Conservation (phyloP, 352 stramenopile genomes). For the Pythium rishiriense region DNA sequence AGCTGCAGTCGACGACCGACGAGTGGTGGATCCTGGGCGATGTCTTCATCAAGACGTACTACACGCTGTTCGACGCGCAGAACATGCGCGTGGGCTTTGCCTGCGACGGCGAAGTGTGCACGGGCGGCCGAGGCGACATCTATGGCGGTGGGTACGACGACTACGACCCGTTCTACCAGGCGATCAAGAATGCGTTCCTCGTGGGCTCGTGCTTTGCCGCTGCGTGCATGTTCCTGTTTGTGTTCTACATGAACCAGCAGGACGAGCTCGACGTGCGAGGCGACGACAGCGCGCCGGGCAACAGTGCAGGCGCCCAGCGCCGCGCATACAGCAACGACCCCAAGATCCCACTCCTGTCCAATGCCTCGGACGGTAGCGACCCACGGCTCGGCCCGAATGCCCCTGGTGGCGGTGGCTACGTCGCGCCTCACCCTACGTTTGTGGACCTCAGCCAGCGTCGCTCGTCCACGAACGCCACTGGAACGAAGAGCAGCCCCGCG, state of each 20-base stretch:
- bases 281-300: too few species aligned
- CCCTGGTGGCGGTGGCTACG: constrained; percentile 4
- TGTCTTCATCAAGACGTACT: constrained; percentile 92
- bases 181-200: constrained; percentile 69
- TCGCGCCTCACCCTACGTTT: constrained; percentile 16
- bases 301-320: neutral
- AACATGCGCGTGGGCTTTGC: constrained; percentile 89
- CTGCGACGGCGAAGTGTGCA: constrained; percentile 78
- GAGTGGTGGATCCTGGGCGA: constrained; percentile 90
- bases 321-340: constrained; percentile 40
- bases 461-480: constrained; percentile 3
- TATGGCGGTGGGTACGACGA: constrained; percentile 48
- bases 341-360: constrained; percentile 65
- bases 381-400: neutral
- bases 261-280: constrained; percentile 38
- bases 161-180: constrained; percentile 40
- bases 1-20: constrained; percentile 75
- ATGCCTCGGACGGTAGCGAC: constrained; percentile 28
- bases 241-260: constrained; percentile 82
- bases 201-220: constrained; percentile 70
- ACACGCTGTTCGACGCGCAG: constrained; percentile 89
- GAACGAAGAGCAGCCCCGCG: constrained; percentile 1
- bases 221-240: constrained; percentile 77
- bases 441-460: constrained; percentile 23
- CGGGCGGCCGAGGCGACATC: constrained; percentile 67